phyloP scores from a whole-genome alignment of 2,329 filamentous ascomycete genomes.

The Triangularia verruculosa region DNA sequence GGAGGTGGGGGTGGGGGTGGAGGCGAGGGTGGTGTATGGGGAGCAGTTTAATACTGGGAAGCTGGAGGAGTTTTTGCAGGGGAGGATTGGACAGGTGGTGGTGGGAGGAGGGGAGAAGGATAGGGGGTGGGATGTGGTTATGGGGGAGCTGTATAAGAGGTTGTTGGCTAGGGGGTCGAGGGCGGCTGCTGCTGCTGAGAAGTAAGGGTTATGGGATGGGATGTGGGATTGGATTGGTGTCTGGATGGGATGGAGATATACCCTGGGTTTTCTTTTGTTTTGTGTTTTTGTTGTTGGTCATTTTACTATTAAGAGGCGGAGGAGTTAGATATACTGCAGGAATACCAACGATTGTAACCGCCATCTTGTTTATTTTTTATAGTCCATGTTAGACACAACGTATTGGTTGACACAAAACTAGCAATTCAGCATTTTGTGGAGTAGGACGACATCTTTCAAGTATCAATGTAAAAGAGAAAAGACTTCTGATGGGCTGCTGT shows the following conservation, averaged over 20 bases:
- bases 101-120: slow-evolving; percentile 34
- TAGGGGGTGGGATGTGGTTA: slow-evolving; percentile 51
- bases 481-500: no score
- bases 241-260: neutral
- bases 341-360: no score
- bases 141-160: slow-evolving; percentile 54
- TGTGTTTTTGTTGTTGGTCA: neutral
- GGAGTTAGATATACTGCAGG: neutral
- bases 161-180: slow-evolving; percentile 56
- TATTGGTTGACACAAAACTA: no score
- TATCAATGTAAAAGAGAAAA: no score
- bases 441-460: no score
- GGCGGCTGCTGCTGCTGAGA: slow-evolving; percentile 13
- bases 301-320: neutral
- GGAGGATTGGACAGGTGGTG: slow-evolving; percentile 42
- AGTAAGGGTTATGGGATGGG: neutral
- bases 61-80: slow-evolving; percentile 67
- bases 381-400: no score
- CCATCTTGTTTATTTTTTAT: no score
- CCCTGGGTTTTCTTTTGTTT: neutral
- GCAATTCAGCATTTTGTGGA: no score
- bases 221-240: neutral
- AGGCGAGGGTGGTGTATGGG: slow-evolving; percentile 68
- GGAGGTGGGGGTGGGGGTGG: slow-evolving; percentile 51
- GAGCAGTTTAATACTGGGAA: slow-evolving; percentile 74